phyloP scores from a whole-genome alignment of 768 basidiomycete genomes.

The Rubroboletus satanas region DNA sequence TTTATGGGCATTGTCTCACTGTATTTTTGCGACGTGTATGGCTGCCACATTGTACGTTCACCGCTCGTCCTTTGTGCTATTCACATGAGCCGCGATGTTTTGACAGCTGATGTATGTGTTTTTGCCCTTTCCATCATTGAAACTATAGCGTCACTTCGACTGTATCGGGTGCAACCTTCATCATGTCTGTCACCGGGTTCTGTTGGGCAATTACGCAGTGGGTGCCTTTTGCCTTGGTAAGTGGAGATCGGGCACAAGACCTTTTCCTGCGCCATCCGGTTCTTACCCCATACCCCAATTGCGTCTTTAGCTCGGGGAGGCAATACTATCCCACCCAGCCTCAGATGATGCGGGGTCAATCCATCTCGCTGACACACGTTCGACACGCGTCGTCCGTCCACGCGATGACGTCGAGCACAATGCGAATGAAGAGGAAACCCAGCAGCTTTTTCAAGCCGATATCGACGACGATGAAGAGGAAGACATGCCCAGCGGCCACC shows the following conservation, averaged over 20 bases:
- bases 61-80: slow-evolving; percentile 1
- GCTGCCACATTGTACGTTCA: slow-evolving; percentile 72
- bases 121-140: slow-evolving; percentile 6
- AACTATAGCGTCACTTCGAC: slow-evolving; percentile 61
- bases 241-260: slow-evolving; percentile 21
- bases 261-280: neutral
- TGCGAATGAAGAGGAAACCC: slow-evolving; percentile 27
- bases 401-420: slow-evolving; percentile 16
- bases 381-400: slow-evolving; percentile 8
- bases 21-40: slow-evolving; percentile 75
- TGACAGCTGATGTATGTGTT: slow-evolving; percentile 8
- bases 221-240: slow-evolving; percentile 87
- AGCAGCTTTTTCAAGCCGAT: slow-evolving; percentile 18
- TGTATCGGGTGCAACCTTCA: slow-evolving; percentile 65
- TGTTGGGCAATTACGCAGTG: slow-evolving; percentile 93
- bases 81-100: slow-evolving; percentile 13
- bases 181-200: slow-evolving; percentile 79
- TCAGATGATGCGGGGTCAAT: slow-evolving; percentile 36
- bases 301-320: slow-evolving; percentile 66
- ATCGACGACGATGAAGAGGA: slow-evolving; percentile 24
- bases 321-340: slow-evolving; percentile 68
- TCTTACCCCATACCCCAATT: slow-evolving; percentile 21
- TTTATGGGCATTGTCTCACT: slow-evolving; percentile 76
- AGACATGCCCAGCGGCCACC: neutral
- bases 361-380: slow-evolving; percentile 37